Evolutionary conservation across 2,329 filamentous ascomycete species (phyloP), one percentile per base, ranked within the genome.

Genomic region (Diplodia intermedia): DNA sequence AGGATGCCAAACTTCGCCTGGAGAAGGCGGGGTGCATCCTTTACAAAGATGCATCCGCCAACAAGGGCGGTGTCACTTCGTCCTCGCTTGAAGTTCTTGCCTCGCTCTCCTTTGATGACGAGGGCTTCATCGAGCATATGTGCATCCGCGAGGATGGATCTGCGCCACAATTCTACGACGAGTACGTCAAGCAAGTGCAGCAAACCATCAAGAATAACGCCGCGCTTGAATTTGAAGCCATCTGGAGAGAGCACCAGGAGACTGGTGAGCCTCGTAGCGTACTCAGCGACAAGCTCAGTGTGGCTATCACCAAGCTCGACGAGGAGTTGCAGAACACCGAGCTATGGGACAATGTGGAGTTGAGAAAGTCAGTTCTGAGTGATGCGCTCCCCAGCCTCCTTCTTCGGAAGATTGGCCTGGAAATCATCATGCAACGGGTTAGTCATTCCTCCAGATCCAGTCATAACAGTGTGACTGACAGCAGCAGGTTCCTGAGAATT

Each of bases 21-120:
- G 95, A 99, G 82, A 90, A 93, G 74, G 94, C 94, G n/a, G 95
- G 95, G 69, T 96, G 93, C 77, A 89, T 98, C 74, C 82, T 99
- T 50, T 97, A 93, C 89, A 99, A 99, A 84, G 95, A 99, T 79
- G 95, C 95, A 5, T 97, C 93, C 47, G 94, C 94, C 68, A 99
- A 99, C 87, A 99, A 99, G 86, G 95, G 95, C 72, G 95, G 95
- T 79, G 95, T 99, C 55, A 99, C 95, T 0, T 97, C 93, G 0
- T 98, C 95, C 0, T 98, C 95, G 0, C 89, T 98, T 38, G 95
- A 99, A 77, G 95, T 99, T 6, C 88, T 99, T 29, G 95, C 95
- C 8, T 95, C 93, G 15, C 86, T 99, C 68, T 95, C 93, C 50
- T 98, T 99, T 77, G 92, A 99, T 75, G 95, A 99, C 72, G 84